Percentiles rank a stretch among this genome's conserved stretches.
phyloP scores from a whole-genome alignment of 2,329 filamentous ascomycete genomes.

The Stemphylium vesicarium region DNA sequence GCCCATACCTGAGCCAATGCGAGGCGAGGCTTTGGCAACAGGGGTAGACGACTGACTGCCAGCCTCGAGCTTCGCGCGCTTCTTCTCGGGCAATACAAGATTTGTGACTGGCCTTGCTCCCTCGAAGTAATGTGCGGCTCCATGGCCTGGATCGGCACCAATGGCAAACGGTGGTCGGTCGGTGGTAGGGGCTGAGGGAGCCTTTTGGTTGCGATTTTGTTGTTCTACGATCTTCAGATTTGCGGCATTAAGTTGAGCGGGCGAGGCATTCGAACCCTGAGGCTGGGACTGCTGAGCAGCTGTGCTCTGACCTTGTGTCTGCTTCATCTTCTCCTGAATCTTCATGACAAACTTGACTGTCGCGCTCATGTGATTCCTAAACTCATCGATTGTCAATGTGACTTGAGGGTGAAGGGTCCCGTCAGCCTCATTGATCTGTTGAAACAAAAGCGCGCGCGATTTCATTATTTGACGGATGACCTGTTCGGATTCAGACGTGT shows the following conservation, averaged over 20 bases:
- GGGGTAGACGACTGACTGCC: conserved; percentile 53
- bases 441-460: conserved; percentile 32
- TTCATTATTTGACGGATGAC: conserved; percentile 36
- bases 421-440: conserved; percentile 38
- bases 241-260: conserved; percentile 45
- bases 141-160: conserved; percentile 61
- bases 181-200: conserved; percentile 57
- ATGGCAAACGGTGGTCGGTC: conserved; percentile 61
- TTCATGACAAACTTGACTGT: conserved; percentile 38
- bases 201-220: conserved; percentile 57
- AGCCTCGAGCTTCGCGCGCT: conserved; percentile 59
- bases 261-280: conserved; percentile 25
- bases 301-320: conserved; percentile 22
- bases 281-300: conserved; percentile 25
- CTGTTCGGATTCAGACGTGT: conserved; percentile 31
- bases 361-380: conserved; percentile 31
- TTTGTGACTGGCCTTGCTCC: conserved; percentile 60
- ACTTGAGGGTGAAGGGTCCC: conserved; percentile 39
- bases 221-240: conserved; percentile 52
- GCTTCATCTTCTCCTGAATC: conserved; percentile 34
- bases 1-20: conserved; percentile 43
- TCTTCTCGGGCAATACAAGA: conserved; percentile 63
- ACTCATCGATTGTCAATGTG: conserved; percentile 37
- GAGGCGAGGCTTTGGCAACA: conserved; percentile 50
- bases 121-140: conserved; percentile 63